Evolutionary conservation across 768 basidiomycete species (phyloP), one percentile per base, ranked within the genome.

Genomic region (Rhodotorula kratochvilovae): DNA sequence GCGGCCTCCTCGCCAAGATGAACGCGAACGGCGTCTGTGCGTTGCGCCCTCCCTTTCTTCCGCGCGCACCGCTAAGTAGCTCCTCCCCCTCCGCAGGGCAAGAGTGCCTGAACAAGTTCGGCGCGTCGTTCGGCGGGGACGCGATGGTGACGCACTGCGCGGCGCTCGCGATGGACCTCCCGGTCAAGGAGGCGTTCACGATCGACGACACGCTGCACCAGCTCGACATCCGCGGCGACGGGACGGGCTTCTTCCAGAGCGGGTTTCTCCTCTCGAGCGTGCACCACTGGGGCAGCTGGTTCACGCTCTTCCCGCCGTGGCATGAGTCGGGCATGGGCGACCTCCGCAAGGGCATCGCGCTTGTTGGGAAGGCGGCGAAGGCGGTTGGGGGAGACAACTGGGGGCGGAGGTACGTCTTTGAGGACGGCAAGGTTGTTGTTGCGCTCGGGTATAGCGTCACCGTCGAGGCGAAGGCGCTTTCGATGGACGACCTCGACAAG

Each of bases 221-320:
- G 58, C 74, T 75, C 65, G 74, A 75, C 59, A 72, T 75, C 55
- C 64, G 71, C 21, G 74, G 67, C n/a, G 74, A 75, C 68, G 68
- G 67, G 0, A 72, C 74, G 7, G 74, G 74, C 46, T 75, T 68
- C 57, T 75, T 75, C 65, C 74, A 75, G 36, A 72, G 71, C 46
- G 74, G 74, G 29, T 75, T 75, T 68, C 74, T 64, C 39, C 62
- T 75, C 71, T 70, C 74, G 27, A 70, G 68, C 23, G 58, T 75
- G 3, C 74, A 75, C 54, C 74, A 75, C 55, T 75, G 74, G 74
- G 74, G 74, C 7, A 55, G 56, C 13, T 75, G 74, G 74, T 75
- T 70, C 68, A 67, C 68, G 3, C 70, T 75, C 29, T 75, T 72
- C 71, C 74, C 74, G 45, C 74, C 74, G 7, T 72, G 74, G 74